Conservation (phyloP, 352 stramenopile species). For the Globisporangium barbulae region DNA sequence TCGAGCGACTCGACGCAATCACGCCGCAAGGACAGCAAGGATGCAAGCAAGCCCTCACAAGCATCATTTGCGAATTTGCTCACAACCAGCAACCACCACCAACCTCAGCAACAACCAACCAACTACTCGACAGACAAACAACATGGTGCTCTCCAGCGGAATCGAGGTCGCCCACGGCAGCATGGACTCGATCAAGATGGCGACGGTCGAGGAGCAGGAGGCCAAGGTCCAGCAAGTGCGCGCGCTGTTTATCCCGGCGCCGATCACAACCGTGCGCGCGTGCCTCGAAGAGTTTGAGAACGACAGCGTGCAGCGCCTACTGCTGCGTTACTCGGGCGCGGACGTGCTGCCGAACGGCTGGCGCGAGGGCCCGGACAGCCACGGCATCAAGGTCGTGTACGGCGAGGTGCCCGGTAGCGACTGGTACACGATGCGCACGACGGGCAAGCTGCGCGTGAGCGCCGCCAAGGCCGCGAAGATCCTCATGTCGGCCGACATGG, state of each 20-base stretch:
- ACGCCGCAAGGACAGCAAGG: background rate
- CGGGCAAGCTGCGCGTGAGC: slow-evolving; percentile 50
- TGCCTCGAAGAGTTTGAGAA: slow-evolving; percentile 53
- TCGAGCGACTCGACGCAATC: slow-evolving; percentile 3
- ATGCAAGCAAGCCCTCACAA: background rate
- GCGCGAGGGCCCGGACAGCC: slow-evolving; percentile 55
- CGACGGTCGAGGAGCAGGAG: slow-evolving; percentile 28
- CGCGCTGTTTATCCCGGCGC: slow-evolving; percentile 45
- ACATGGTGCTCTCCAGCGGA: slow-evolving; percentile 50
- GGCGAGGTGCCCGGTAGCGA: slow-evolving; percentile 53
- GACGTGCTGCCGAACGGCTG: slow-evolving; percentile 67
- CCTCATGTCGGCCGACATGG: slow-evolving; percentile 52
- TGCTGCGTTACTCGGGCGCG: slow-evolving; percentile 49
- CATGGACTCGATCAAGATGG: slow-evolving; percentile 32
- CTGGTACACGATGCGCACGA: slow-evolving; percentile 78
- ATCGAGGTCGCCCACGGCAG: slow-evolving; percentile 44
- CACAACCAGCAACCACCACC: slow-evolving; percentile 5
- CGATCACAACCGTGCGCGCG: slow-evolving; percentile 42
- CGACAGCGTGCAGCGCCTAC: slow-evolving; percentile 48
- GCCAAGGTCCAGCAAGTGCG: slow-evolving; percentile 32
- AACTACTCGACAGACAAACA: slow-evolving; percentile 4
- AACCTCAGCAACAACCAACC: slow-evolving; percentile 11
- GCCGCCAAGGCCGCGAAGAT: slow-evolving; percentile 47
- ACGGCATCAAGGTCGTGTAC: slow-evolving; percentile 75
- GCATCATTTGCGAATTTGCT: slow-evolving; percentile 14